Conservation (phyloP, 2,329 filamentous ascomycete species). For the Polychaeton citri region DNA sequence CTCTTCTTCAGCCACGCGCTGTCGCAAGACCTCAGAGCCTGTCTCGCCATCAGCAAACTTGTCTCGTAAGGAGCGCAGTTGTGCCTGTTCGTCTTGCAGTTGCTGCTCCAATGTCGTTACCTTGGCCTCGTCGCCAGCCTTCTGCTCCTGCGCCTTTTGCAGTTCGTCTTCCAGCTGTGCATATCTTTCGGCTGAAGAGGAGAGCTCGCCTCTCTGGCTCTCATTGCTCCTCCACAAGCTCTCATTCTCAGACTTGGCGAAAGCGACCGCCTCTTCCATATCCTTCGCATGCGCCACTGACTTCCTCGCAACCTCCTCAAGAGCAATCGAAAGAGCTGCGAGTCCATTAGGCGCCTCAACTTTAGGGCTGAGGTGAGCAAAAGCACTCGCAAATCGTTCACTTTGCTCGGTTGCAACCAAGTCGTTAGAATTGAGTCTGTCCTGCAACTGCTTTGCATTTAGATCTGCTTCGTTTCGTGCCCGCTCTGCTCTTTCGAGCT, state of each 20-base stretch:
- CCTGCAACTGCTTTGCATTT: conserved; percentile 38
- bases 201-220: conserved; percentile 23
- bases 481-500: conserved; percentile 22
- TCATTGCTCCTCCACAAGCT: conserved; percentile 26
- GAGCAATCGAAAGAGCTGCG: conserved; percentile 23
- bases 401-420: conserved; percentile 26
- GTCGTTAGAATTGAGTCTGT: conserved; percentile 42
- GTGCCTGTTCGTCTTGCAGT: conserved; percentile 52
- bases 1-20: conserved; percentile 64
- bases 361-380: conserved; percentile 25
- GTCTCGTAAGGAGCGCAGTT: conserved; percentile 53
- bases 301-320: conserved; percentile 31
- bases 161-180: conserved; percentile 25
- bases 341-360: conserved; percentile 24
- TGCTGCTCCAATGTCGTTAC: conserved; percentile 34
- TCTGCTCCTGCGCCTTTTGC: conserved; percentile 24
- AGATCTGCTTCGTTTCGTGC: conserved; percentile 18
- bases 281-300: conserved; percentile 32
- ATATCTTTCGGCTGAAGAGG: conserved; percentile 17
- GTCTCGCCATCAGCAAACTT: conserved; percentile 74
- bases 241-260: conserved; percentile 34
- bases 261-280: conserved; percentile 31
- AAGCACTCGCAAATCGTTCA: conserved; percentile 21
- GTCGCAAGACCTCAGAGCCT: conserved; percentile 65
- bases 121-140: conserved; percentile 35